Evolutionary conservation across 2,329 filamentous ascomycete species (phyloP), one percentile per base, ranked within the genome.

Genomic region (Paradendryphiella salina): DNA sequence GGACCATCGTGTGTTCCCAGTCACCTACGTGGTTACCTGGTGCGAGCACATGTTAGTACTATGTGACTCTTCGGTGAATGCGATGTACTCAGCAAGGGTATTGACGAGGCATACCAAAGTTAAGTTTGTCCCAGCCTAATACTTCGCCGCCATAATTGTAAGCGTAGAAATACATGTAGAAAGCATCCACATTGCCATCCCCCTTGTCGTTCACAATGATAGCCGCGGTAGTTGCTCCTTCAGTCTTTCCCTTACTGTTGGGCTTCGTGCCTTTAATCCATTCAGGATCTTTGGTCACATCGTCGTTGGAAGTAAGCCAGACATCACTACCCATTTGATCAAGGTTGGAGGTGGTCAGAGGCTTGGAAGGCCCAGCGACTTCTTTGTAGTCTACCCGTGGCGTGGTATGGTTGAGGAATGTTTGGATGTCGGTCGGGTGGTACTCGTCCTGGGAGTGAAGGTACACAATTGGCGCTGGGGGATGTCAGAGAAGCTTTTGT

Each of bases 1-100:
- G 83, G 26, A 88, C 75, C 83, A 86, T 85, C 46, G 81, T 84
- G 66, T 87, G 84, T 64, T 87, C 84, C 83, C 82, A 85, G 63
- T 85, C 83, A 7, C 85, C 85, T 23, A 88, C 80, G 65, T 88
- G 85, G 64, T 85, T 79, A 9, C 75, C 76, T 60, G 63, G 10
- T 26, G 8, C 2, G n/a, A 10, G 13, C 28, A 23, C 9, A 7
- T 17, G 23, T 50, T 28, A 52, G 40, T 6, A 29, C 11, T 39
- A 3, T 11, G 13, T 28, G 9, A 15, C 6, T 1, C 4, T 5
- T 3, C 4, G 9, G 14, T 17, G 36, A 10, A 18, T 13, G 28
- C 5, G 11, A 11, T 7, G 20, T 10, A 26, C 6, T 6, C 21
- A 5, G 5, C 6, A 36, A 33, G 29, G 18, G 35, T 13, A 15